Base-by-base conservation (phyloP, 768 basidiomycete genomes). In the Erythrobasidium yunnanense region DNA sequence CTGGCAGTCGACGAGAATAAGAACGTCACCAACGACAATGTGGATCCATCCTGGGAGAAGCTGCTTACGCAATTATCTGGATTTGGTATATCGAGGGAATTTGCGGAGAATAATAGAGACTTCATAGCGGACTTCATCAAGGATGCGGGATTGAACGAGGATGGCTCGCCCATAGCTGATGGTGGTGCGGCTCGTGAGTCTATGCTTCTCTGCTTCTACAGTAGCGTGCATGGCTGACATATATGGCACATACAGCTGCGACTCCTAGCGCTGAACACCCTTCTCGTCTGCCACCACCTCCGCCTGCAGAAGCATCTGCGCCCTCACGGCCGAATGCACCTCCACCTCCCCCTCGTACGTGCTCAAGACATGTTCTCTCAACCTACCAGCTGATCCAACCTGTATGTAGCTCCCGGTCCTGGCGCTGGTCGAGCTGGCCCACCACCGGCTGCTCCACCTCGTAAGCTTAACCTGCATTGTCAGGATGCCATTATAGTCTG, bases 1-100 rank as follows among this genome's bases (percentile, higher is more conserved):
- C 93, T 99, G 87, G 92, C 91, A 13, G 95, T 86, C 75, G 88
- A 95, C 72, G 84, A 93, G 70, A 82, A n/a, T n/a, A n/a, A 42
- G 38, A 84, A 25, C 93, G 93, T 90, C 76, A 86, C 85, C 0
- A 87, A 86, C 0, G 81, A 80, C 17, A 88, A 88, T 57, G 87
- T 99, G 4, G 93, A 99, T 75, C 83, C 88, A 1, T 88, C 86
- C 3, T 97, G 93, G 93, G 79, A 83, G 49, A 78, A 83, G 0
- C 76, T 97, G 65, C 79, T 96, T 1, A 80, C 78, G 6, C 79
- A 82, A 66, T 80, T 96, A 4, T 81, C 84, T 67, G 77, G 49
- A 77, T 80, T 73, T 5, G 90, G 90, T 0, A 76, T 96, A 52
- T 20, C 23, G 7, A 73, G 75, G 54, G 83, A 85, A 35, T 77